phyloP scores from a whole-genome alignment of 306 rosid species.

The Lathyrus oleraceus region DNA sequence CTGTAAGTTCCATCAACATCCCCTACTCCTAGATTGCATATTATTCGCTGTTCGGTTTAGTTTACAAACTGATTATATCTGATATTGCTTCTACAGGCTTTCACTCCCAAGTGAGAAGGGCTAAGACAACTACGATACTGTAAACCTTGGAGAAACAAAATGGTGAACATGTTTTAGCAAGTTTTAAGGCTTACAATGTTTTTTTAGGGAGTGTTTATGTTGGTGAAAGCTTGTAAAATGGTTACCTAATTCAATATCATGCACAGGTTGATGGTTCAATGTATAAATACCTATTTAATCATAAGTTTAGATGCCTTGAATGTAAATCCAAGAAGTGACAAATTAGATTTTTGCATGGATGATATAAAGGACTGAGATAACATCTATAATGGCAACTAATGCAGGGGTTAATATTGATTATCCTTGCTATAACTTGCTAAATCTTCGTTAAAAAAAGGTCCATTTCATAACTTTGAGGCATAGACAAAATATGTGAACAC shows the following conservation, averaged over 20 bases:
- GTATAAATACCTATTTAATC: conserved; percentile 44
- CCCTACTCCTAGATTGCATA: not conserved
- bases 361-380: conserved; percentile 6
- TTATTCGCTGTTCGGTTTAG: not conserved
- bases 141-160: conserved; percentile 27
- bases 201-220: conserved; percentile 31
- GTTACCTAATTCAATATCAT: conserved; percentile 44
- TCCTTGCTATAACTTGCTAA: not conserved
- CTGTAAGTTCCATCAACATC: not conserved
- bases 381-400: conserved; percentile 20
- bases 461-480: not conserved
- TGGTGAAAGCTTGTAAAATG: conserved; percentile 42
- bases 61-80: conserved; percentile 34
- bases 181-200: conserved; percentile 21
- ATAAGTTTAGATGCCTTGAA: conserved; percentile 29
- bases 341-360: conserved; percentile 26
- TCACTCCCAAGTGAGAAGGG: conserved; percentile 51
- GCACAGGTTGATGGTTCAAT: conserved; percentile 43
- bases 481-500: not conserved
- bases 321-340: conserved; percentile 40
- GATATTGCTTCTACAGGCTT: conserved; percentile 54
- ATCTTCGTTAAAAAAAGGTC: not conserved
- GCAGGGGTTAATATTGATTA: not conserved
- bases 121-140: conserved; percentile 20
- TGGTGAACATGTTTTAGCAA: conserved; percentile 31